These are phyloP conservation scores for Fistulinella prunicolor DNA, from an alignment of 768 basidiomycete species.

Conservation along the genomic window DNA sequence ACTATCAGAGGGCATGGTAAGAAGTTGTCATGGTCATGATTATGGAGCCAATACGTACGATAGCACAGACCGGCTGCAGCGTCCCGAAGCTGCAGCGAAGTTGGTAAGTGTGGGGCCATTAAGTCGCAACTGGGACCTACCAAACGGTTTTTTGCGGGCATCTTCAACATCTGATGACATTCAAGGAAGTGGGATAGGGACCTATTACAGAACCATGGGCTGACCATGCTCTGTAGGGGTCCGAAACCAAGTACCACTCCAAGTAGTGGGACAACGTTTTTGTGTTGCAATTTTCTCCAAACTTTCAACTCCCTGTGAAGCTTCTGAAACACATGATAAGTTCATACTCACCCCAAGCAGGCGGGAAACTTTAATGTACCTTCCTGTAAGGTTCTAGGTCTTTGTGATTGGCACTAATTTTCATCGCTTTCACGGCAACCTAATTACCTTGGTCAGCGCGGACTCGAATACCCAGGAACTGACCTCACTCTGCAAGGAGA, in stretches of 20 bases:
- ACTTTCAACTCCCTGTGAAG: slow-evolving; percentile 30
- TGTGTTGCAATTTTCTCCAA: slow-evolving; percentile 15
- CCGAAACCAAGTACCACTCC: slow-evolving; percentile 32
- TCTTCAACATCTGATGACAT: background rate
- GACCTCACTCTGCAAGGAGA: slow-evolving; percentile 5
- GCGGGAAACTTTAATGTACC: slow-evolving; percentile 2
- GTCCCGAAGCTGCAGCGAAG: slow-evolving; percentile 16
- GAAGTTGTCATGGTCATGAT: background rate
- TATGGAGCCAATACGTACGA: slow-evolving; percentile 13
- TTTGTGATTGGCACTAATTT: background rate
- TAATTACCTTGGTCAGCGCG: background rate
- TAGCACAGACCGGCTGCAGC: slow-evolving; percentile 21
- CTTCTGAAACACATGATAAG: slow-evolving; percentile 8
- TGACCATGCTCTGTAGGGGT: slow-evolving; percentile 30
- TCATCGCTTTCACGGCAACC: slow-evolving; percentile 24
- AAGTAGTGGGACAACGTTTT: slow-evolving; percentile 31
- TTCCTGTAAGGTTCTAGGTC: slow-evolving; percentile 5
- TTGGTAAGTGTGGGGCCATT: background rate
- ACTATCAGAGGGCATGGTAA: slow-evolving; percentile 10
- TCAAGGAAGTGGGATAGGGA: slow-evolving; percentile 23
- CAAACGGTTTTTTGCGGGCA: slow-evolving; percentile 4
- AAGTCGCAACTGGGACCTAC: slow-evolving; percentile 5
- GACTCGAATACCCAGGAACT: background rate
- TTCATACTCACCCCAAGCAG: no score
- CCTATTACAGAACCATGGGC: slow-evolving; percentile 32